Percentiles rank a stretch among this genome's conserved stretches.
These are phyloP conservation scores for Achaetomiella virescens DNA, from an alignment of 495 filamentous ascomycete genomes.

Conservation along the genomic window DNA sequence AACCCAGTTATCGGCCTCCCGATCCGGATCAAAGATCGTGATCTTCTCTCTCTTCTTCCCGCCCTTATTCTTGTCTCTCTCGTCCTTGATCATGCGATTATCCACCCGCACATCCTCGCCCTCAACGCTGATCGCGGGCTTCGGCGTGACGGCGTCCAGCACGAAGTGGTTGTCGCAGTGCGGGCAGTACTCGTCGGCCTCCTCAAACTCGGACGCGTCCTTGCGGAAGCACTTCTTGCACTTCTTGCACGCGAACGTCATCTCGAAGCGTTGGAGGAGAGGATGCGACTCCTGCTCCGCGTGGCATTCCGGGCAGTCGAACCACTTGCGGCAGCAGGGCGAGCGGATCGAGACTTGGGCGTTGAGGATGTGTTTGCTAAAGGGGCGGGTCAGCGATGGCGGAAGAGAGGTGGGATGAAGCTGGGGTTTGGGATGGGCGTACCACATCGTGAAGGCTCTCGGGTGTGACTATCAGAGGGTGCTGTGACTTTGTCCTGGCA, in stretches of 20 bases:
- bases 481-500: too few relatives aligned
- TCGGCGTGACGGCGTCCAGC: slow-evolving; percentile 76
- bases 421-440: slow-evolving; percentile 4
- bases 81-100: slow-evolving; percentile 88
- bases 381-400: slow-evolving; percentile 1
- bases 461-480: too few relatives aligned
- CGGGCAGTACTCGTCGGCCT: slow-evolving; percentile 98
- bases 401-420: background rate
- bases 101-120: slow-evolving; percentile 84
- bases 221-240: slow-evolving; percentile 98
- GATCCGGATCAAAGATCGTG: slow-evolving; percentile 68
- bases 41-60: slow-evolving; percentile 30
- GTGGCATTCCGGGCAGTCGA: slow-evolving; percentile 97
- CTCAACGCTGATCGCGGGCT: slow-evolving; percentile 74
- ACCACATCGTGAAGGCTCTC: slow-evolving; percentile 26
- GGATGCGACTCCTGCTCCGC: slow-evolving; percentile 68
- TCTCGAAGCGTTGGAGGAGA: slow-evolving; percentile 71
- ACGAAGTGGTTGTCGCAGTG: slow-evolving; percentile 99
- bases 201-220: slow-evolving; percentile 84
- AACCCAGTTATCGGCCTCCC: slow-evolving; percentile 72
- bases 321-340: slow-evolving; percentile 96
- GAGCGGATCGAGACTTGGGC: slow-evolving; percentile 94
- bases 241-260: slow-evolving; percentile 97
- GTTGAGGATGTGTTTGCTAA: slow-evolving; percentile 92
- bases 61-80: slow-evolving; percentile 56